Conservation (phyloP, 441 rosid genomes). For the Pelargonium australe region DNA sequence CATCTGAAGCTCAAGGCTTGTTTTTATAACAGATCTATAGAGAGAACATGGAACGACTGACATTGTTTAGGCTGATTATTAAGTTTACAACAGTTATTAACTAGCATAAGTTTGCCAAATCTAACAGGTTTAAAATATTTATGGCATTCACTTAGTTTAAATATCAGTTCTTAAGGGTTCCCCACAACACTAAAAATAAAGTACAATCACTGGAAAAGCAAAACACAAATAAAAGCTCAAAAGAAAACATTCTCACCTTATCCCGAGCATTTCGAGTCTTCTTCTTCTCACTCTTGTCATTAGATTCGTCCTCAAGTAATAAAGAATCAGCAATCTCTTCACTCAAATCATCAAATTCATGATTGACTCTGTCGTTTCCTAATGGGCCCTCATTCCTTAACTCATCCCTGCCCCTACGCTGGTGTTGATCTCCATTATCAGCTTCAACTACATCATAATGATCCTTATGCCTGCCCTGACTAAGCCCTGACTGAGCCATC, state of each 20-base stretch:
- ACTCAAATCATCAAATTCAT: constrained; percentile 39
- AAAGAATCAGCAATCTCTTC: constrained; percentile 38
- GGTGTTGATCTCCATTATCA: constrained; percentile 8
- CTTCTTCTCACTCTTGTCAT: constrained; percentile 45
- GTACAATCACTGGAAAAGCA: too few species aligned
- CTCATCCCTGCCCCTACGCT: constrained; percentile 18
- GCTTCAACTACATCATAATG: constrained; percentile 23
- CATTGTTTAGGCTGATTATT: background rate
- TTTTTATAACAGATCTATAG: background rate
- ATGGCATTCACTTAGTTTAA: background rate
- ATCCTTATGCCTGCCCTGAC: background rate
- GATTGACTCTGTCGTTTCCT: constrained; percentile 18
- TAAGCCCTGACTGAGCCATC: constrained; percentile 14
- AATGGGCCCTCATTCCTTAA: constrained; percentile 12
- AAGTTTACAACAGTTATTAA: background rate
- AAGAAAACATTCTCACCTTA: constrained; percentile 31
- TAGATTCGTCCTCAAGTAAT: constrained; percentile 39
- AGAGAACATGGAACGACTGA: background rate
- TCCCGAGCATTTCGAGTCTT: constrained; percentile 39
- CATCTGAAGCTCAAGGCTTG: background rate
- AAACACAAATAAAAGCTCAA: background rate
- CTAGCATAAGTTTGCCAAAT: background rate
- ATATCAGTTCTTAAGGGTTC: background rate
- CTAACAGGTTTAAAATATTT: background rate
- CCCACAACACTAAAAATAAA: background rate